Evolutionary conservation across 2,329 filamentous ascomycete species (phyloP).

Genomic region (Xylariaceae sp.): DNA sequence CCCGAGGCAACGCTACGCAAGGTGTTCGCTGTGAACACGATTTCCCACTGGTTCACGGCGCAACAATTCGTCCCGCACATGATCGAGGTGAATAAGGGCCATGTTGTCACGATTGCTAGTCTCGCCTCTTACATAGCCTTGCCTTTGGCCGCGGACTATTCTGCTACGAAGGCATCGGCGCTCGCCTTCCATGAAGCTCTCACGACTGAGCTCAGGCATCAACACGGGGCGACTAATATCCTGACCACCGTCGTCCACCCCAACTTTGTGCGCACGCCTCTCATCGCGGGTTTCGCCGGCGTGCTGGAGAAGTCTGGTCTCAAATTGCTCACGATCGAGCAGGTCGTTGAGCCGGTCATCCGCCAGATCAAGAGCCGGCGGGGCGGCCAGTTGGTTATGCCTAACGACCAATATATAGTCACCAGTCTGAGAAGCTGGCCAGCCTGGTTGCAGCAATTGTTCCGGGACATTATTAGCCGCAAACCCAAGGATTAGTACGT

Average conservation of each 20-base stretch:
- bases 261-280: conserved; percentile 16
- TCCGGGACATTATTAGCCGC: conserved; percentile 8
- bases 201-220: conserved; percentile 16
- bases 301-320: conserved; percentile 10
- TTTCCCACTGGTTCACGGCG: conserved; percentile 19
- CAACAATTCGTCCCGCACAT: conserved; percentile 20
- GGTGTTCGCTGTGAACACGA: conserved; percentile 15
- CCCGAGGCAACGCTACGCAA: conserved; percentile 12
- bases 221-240: conserved; percentile 13
- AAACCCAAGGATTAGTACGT: not conserved
- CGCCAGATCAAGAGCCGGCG: conserved; percentile 15
- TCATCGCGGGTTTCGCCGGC: conserved; percentile 4
- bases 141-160: conserved; percentile 13
- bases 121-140: conserved; percentile 17
- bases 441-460: conserved; percentile 14
- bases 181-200: conserved; percentile 18
- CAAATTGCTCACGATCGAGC: conserved; percentile 12
- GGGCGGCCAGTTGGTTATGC: conserved; percentile 16
- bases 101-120: conserved; percentile 18
- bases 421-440: conserved; percentile 16
- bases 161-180: conserved; percentile 16
- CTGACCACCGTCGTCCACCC: conserved; percentile 19
- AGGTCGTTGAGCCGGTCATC: conserved; percentile 17
- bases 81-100: conserved; percentile 19
- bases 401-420: not conserved